These are phyloP conservation scores for Mucor ambiguus DNA, from an alignment of 371 early-diverging fungal genomes.

Conservation along the genomic window DNA sequence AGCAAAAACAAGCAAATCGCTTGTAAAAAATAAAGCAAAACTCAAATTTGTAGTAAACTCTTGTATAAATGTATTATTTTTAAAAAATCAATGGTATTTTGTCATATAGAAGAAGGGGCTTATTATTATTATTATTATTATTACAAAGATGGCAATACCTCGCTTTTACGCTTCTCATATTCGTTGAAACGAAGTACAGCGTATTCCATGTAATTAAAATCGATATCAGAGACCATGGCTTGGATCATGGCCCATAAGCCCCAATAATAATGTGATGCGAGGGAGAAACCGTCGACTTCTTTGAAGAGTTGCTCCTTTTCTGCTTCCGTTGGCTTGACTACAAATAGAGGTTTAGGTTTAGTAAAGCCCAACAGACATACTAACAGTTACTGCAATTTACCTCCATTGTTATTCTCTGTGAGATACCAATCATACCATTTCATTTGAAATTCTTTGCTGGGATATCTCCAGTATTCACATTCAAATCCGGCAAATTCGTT, in stretches of 20 bases:
- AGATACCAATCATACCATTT: slow-evolving; percentile 74
- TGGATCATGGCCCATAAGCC: slow-evolving; percentile 93
- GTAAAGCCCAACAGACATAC: background rate
- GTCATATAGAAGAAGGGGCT: background rate
- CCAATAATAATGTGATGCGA: slow-evolving; percentile 94
- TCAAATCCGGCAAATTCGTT: slow-evolving; percentile 94
- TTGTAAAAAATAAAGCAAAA: no score
- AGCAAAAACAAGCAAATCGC: no score
- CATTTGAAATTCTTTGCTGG: slow-evolving; percentile 67
- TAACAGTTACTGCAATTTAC: slow-evolving; percentile 15
- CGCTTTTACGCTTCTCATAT: slow-evolving; percentile 63
- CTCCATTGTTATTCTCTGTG: slow-evolving; percentile 38
- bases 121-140: background rate
- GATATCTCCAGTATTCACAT: slow-evolving; percentile 89
- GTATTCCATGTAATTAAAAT: slow-evolving; percentile 92
- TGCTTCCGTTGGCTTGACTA: slow-evolving; percentile 41
- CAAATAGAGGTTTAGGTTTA: background rate
- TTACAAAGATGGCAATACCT: slow-evolving; percentile 24
- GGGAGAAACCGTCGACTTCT: slow-evolving; percentile 82
- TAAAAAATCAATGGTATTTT: background rate
- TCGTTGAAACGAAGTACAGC: slow-evolving; percentile 82
- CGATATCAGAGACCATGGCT: slow-evolving; percentile 84
- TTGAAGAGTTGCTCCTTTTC: slow-evolving; percentile 65
- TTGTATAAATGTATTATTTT: background rate
- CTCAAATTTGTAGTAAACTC: no score